These are phyloP conservation scores for Ogataea pilisensis DNA, from an alignment of 805 yeast species.

Conservation along the genomic window DNA sequence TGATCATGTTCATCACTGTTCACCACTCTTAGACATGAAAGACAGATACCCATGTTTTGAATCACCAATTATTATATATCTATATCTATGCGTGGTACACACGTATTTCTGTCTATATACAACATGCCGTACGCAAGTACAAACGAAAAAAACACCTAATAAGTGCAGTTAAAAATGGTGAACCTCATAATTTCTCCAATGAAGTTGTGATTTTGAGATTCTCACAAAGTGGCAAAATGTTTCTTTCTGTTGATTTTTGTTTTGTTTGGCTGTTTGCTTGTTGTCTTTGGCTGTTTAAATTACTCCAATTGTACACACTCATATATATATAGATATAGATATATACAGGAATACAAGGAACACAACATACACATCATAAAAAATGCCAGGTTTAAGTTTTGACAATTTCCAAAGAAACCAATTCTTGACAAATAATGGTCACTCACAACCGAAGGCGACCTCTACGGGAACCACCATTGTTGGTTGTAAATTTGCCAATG, in stretches of 20 bases:
- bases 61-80: neutral
- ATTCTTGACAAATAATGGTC: conserved; percentile 62
- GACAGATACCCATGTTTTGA: conserved; percentile 30
- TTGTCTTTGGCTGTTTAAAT: no score
- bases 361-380: neutral
- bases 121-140: no score
- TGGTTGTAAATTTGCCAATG: conserved; percentile 88
- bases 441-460: conserved; percentile 79
- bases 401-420: conserved; percentile 92
- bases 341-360: neutral
- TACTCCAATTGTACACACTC: neutral
- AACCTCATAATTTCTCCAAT: no score
- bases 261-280: neutral
- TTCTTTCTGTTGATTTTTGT: neutral
- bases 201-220: no score
- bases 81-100: neutral
- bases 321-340: neutral
- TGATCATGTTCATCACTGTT: conserved; percentile 22
- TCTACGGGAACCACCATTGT: conserved; percentile 99
- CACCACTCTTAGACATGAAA: conserved; percentile 28
- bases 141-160: no score
- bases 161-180: no score
- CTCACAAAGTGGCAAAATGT: conserved; percentile 2
- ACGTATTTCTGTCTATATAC: no score
- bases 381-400: conserved; percentile 87